Conservation (phyloP, 805 yeast genomes). For the Candida vartiovaarae region DNA sequence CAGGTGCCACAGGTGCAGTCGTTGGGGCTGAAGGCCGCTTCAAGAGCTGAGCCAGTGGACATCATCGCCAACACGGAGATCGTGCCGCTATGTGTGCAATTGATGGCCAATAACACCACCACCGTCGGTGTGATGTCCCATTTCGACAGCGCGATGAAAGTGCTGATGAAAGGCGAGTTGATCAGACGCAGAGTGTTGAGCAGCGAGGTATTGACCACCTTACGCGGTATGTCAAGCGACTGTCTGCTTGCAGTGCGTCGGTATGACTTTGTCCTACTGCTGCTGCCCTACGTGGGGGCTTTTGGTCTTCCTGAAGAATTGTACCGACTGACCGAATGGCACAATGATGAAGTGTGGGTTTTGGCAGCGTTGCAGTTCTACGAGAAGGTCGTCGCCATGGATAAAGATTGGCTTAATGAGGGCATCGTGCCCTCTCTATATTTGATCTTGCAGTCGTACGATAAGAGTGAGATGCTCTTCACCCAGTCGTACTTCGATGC, state of each 20-base stretch:
- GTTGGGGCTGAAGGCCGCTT: conserved; percentile 15
- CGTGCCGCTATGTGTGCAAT: conserved; percentile 8
- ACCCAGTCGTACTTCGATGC: conserved; percentile 8
- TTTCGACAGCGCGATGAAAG: conserved; percentile 12
- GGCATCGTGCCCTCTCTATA: conserved; percentile 8
- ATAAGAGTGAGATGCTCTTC: conserved; percentile 6
- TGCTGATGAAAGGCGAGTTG: conserved; percentile 12
- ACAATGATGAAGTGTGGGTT: conserved; percentile 12
- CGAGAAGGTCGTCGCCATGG: conserved; percentile 2
- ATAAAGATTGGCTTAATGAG: conserved; percentile 16
- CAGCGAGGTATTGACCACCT: conserved; percentile 2
- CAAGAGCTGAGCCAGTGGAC: conserved; percentile 20
- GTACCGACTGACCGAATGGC: conserved; percentile 6
- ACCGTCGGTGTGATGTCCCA: conserved; percentile 14
- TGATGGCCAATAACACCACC: conserved; percentile 3
- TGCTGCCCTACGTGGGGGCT: conserved; percentile 10
- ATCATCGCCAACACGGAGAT: conserved; percentile 19
- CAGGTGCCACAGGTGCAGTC: conserved; percentile 13
- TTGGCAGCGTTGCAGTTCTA: conserved; percentile 15
- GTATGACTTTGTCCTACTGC: conserved; percentile 6
- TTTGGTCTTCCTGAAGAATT: conserved; percentile 13
- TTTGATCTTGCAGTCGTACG: conserved; percentile 9
- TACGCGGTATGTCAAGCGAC: conserved; percentile 6
- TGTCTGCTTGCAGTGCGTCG: conserved; percentile 9
- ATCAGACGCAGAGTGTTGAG: conserved; percentile 17